Percentiles rank a stretch among this genome's conserved stretches.
phyloP scores from a whole-genome alignment of 2,329 filamentous ascomycete genomes.

The Phialemonium atrogriseum region DNA sequence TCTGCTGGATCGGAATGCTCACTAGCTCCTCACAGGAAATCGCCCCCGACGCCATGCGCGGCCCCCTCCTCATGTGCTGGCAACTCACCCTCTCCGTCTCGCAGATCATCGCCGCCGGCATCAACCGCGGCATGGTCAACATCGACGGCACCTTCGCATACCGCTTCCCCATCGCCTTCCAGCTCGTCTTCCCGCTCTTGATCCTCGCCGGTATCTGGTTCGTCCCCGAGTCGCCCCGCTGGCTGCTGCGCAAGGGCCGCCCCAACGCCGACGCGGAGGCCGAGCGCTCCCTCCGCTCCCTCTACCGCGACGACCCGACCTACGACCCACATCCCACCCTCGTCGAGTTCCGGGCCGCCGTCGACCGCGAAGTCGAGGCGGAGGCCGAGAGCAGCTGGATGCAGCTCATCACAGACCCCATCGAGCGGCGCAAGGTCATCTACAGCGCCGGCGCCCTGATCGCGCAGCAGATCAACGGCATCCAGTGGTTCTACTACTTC shows the following conservation, averaged over 20 bases:
- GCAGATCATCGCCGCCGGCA: slow-evolving; percentile 25
- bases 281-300: slow-evolving; percentile 27
- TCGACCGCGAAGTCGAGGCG: slow-evolving; percentile 25
- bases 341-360: slow-evolving; percentile 33
- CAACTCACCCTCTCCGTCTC: slow-evolving; percentile 28
- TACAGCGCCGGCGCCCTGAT: slow-evolving; percentile 34
- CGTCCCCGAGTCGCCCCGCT: slow-evolving; percentile 25
- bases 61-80: slow-evolving; percentile 29
- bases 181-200: slow-evolving; percentile 6
- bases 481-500: slow-evolving; percentile 37
- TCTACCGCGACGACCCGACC: slow-evolving; percentile 32
- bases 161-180: slow-evolving; percentile 20
- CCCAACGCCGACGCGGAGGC: slow-evolving; percentile 30
- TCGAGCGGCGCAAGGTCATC: slow-evolving; percentile 37
- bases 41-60: slow-evolving; percentile 22
- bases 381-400: slow-evolving; percentile 26
- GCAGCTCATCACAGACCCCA: slow-evolving; percentile 30
- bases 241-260: slow-evolving; percentile 25
- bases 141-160: slow-evolving; percentile 21
- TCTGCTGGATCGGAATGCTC: too few relatives aligned
- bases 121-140: slow-evolving; percentile 19
- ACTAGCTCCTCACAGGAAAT: too few relatives aligned
- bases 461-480: slow-evolving; percentile 40
- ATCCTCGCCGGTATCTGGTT: slow-evolving; percentile 8
- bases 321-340: slow-evolving; percentile 26